phyloP scores from a whole-genome alignment of 2,329 filamentous ascomycete species.

The Hypoxylon sp. region DNA sequence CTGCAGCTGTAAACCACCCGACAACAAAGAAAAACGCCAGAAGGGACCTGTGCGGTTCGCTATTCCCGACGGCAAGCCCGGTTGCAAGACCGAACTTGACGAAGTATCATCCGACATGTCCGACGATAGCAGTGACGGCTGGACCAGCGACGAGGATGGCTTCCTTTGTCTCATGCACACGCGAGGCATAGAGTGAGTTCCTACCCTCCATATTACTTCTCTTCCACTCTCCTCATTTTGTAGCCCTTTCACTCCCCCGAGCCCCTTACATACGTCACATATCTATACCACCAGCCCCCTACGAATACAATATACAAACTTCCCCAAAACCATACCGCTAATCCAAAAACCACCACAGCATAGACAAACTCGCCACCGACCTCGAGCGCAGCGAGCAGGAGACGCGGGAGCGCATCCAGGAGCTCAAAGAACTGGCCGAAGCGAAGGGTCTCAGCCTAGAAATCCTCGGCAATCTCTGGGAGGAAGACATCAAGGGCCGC shows the following conservation, averaged over 20 bases:
- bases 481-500: background rate
- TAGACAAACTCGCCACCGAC: constrained; percentile 37
- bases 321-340: background rate
- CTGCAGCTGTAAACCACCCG: too few species aligned
- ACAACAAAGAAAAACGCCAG: too few species aligned
- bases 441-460: background rate
- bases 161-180: constrained; percentile 39
- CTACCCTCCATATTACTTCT: background rate
- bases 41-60: too few species aligned
- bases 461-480: background rate
- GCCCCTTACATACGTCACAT: background rate
- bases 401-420: constrained; percentile 34
- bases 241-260: background rate
- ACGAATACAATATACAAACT: background rate
- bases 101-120: constrained; percentile 19
- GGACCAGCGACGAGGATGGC: constrained; percentile 44
- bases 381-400: constrained; percentile 33
- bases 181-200: constrained; percentile 39
- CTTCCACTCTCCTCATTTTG: background rate
- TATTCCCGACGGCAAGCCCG: too few species aligned
- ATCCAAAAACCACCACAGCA: constrained; percentile 31
- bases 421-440: background rate
- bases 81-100: background rate
- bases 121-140: constrained; percentile 27
- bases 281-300: background rate